Base-by-base conservation (phyloP, 257 asterid species). In the Lavandula angustifolia region DNA sequence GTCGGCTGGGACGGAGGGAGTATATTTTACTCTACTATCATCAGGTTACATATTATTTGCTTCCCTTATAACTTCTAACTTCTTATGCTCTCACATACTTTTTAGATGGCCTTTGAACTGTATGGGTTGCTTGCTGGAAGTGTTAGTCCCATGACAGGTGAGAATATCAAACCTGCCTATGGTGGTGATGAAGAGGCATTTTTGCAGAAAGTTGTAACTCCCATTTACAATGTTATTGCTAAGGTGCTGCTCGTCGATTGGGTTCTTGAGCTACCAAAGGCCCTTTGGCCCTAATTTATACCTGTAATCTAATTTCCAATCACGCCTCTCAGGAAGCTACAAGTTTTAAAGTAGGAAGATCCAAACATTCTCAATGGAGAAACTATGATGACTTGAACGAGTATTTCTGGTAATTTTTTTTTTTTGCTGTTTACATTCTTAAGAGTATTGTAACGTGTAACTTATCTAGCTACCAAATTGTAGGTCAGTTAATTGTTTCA, bases 131-230 rank as follows among this genome's bases (percentile, higher is more conserved):
- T 94, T 75, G 90, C 99, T 58, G 92, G 97, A 78, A 87, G 91
- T 77, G 96, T 90, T 73, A 89, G 97, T 81, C 87, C 96, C 72
- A 73, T 69, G 94, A 94, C 97, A 22, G 99, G 97, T 60, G 99
- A 94, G 79, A 77, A 84, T 74, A 79, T 87, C 62, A 90, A 83
- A 75, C 99, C 97, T 66, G 99, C 94, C 64, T 90, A 87, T 70
- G 97, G 96, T 51, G 97, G 99, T 73, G 89, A 79, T 32, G 94
- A 90, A 46, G 97, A 94, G 81, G 96, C 94, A 69, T 94, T 89
- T 82, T 78, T 94, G 84, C 84, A 14, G 59, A 85, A 85, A 84
- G 89, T 94, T 37, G 82, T 94, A 48, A 81, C 95, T 71, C 97
- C 97, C 70, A 87, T 94, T 64, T 94, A 94, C 72, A 60, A 82